Evolutionary conservation across 2,329 filamentous ascomycete species (phyloP).

Genomic region (Zasmidium cellare): DNA sequence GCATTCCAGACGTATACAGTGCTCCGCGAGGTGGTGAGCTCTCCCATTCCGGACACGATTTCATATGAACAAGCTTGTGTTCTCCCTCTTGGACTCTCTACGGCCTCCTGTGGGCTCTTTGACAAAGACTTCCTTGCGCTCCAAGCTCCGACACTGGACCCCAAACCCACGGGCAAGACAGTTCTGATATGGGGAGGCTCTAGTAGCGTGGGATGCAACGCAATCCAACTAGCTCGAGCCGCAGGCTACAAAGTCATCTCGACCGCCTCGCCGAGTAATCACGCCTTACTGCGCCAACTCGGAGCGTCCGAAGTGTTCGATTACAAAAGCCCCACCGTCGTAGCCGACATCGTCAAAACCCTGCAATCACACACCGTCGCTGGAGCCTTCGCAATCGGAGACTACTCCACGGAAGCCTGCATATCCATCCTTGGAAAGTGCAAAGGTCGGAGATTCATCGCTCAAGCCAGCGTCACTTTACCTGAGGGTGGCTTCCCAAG

Average conservation of each 20-base stretch:
- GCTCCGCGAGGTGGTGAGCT: slow-evolving; percentile 11
- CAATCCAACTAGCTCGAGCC: slow-evolving; percentile 50
- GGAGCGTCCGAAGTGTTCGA: slow-evolving; percentile 31
- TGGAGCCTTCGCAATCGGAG: slow-evolving; percentile 28
- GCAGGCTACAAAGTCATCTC: slow-evolving; percentile 44
- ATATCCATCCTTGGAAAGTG: not conserved
- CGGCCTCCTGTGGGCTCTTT: slow-evolving; percentile 22
- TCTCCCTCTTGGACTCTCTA: slow-evolving; percentile 23
- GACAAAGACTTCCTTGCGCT: not conserved
- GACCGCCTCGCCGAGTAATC: slow-evolving; percentile 36
- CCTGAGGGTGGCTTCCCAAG: slow-evolving; percentile 5
- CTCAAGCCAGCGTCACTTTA: slow-evolving; percentile 9
- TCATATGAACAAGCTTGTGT: slow-evolving; percentile 19
- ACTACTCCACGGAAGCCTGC: not conserved
- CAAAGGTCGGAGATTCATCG: slow-evolving; percentile 34
- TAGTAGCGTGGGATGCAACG: slow-evolving; percentile 53
- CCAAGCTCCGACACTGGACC: not conserved
- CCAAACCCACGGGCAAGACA: slow-evolving; percentile 24
- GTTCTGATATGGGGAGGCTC: slow-evolving; percentile 56
- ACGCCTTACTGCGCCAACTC: slow-evolving; percentile 34
- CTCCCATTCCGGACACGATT: slow-evolving; percentile 17
- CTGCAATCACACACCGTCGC: slow-evolving; percentile 28
- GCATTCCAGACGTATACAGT: slow-evolving; percentile 25
- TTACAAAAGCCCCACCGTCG: slow-evolving; percentile 29
- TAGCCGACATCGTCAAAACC: slow-evolving; percentile 38